phyloP scores from a whole-genome alignment of 768 basidiomycete genomes.

The Agrocybe praecox region DNA sequence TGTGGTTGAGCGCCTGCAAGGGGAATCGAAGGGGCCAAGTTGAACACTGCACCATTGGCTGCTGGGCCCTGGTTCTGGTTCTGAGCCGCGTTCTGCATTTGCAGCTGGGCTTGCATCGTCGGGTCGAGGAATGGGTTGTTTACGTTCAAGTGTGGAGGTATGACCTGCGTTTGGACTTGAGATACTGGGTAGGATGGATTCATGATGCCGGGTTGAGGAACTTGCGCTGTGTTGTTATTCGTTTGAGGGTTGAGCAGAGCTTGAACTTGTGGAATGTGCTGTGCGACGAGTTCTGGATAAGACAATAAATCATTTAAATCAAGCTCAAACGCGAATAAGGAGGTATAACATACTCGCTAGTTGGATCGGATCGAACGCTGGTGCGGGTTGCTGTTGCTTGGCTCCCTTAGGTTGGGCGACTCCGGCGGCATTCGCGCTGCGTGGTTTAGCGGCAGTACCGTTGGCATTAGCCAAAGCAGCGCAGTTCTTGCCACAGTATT shows the following conservation, averaged over 20 bases:
- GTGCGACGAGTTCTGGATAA: constrained; percentile 42
- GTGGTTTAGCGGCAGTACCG: constrained; percentile 18
- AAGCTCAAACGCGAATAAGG: not conserved
- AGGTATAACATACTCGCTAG: constrained; percentile 36
- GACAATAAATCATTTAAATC: not conserved
- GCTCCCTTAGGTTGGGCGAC: constrained; percentile 13
- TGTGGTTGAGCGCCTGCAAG: constrained; percentile 29
- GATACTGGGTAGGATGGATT: constrained; percentile 12
- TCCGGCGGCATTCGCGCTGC: constrained; percentile 7
- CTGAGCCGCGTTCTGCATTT: not conserved
- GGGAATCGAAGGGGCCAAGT: constrained; percentile 24
- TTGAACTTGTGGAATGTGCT: constrained; percentile 50
- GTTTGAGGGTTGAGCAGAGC: constrained; percentile 29
- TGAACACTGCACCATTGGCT: constrained; percentile 29
- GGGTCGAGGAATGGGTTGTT: constrained; percentile 36
- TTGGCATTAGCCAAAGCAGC: constrained; percentile 45
- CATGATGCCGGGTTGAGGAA: constrained; percentile 8
- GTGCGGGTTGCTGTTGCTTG: constrained; percentile 17
- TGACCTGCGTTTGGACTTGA: constrained; percentile 15
- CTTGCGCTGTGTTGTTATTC: constrained; percentile 1
- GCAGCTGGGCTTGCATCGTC: constrained; percentile 13
- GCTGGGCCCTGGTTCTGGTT: constrained; percentile 8
- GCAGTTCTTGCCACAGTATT: constrained; percentile 69
- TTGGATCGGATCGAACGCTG: constrained; percentile 38
- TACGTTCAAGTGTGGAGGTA: constrained; percentile 14